Base-by-base conservation (phyloP, 2,329 filamentous ascomycete species). In the Botrytis byssoidea region DNA sequence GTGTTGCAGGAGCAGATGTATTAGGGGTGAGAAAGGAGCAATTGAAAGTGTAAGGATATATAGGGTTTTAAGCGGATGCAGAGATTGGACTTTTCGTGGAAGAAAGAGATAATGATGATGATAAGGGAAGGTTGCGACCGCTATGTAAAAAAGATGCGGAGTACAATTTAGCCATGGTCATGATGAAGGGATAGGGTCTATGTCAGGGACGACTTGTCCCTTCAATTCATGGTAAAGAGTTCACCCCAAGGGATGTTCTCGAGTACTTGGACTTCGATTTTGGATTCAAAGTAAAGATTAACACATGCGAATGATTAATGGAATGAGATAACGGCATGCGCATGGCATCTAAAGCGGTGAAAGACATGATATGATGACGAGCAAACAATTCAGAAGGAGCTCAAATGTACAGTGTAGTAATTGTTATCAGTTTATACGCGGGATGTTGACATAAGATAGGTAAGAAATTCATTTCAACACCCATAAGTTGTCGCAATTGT, bases 301-400 rank as follows among this genome's bases (percentile, higher is more conserved):
- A 63, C 16, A 57, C 44, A 66, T 66, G 51, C 66, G 35, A 42
- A 57, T 32, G 66, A 69, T 57, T 29, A 69, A 59, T 42, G 66
- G 25, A 57, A 69, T 57, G 18, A 25, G 44, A 57, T n/a, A 69
- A 69, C 55, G 66, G 32, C 18, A 42, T 25, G 25, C 20, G 66
- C 10, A 59, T 57, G n/a, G 32, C 25, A 35, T 42, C 18, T 14
- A 44, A 25, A 42, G 51, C n/a, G 48, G 48, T 69, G 48, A 69
- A 57, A 29, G 37, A 37, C n/a, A 59, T 55, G 48, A 32, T 42
- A 57, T 6, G 37, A 42, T 42, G 40, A 57, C 29, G 48, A 69
- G 37, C 9, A 32, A 20, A 20, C 37, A 57, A 18, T 25, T 44
- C 10, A 20, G 48, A 42, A 25, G 32, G 6, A 18, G 48, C 14